Evolutionary conservation across 1,139 yeast species (phyloP), one percentile per base, ranked within the genome.

Genomic region (Candida pseudoviswanathii): DNA sequence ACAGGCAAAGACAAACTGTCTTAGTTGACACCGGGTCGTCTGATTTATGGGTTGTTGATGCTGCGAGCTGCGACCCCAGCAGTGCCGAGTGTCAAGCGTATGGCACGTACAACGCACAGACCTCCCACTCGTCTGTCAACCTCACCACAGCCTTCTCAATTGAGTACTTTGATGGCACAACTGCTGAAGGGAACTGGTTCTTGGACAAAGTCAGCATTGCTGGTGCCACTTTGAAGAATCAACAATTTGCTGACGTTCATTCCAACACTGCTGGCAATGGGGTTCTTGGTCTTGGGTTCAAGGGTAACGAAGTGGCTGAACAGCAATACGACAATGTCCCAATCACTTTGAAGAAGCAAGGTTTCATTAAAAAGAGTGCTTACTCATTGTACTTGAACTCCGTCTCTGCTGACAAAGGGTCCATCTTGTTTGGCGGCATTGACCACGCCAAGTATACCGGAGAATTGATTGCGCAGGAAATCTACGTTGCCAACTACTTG

Each of bases 121-220:
- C 47, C 3, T 53, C 55, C 5, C 25, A 48, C 6, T 38, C 47
- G 27, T 41, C 45, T 11, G 33, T 43, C 45, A 54, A 41, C 34
- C 49, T 48, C n/a, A 50, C 46, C 33, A 38, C 40, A 10, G 8
- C 31, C 4, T 57, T 57, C 41, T 3, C 22, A 5, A 54, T 55
- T 47, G 38, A 26, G n/a, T 56, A 56, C 38, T 56, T 45, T 24
- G 59, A 56, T 47, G 43, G 47, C 6, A 36, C 55, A 21, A 41
- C 46, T 41, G 68, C 87, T 44, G 77, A 80, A 63, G 75, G 81
- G 50, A 65, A 73, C 49, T 85, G 89, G 89, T 75, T 82, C 45
- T 64, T 71, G 53, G 81, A 89, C 54, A 43, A 45, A 53, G 40
- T 59, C 21, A 30, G 30, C 7, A 39, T 60, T 4, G 54, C 56